These are phyloP conservation scores for Lasiodiplodia theobromae DNA, from an alignment of 2,329 filamentous ascomycete genomes.

Conservation along the genomic window DNA sequence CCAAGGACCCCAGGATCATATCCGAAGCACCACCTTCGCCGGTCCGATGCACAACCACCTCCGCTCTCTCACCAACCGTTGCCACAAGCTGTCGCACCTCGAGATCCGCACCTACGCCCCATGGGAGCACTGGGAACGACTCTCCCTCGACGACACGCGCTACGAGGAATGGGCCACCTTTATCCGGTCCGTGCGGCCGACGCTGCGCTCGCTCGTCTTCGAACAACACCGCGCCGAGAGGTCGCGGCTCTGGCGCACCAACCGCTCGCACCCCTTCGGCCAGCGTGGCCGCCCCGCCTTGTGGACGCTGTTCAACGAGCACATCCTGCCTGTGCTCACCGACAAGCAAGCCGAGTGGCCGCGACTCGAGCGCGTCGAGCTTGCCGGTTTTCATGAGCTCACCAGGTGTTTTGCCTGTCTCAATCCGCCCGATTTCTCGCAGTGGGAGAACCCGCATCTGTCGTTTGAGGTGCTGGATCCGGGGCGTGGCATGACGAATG, in stretches of 20 bases:
- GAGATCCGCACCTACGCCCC: constrained; percentile 18
- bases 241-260: constrained; percentile 8
- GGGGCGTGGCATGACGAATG: neutral
- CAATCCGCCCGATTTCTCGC: neutral
- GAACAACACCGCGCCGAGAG: constrained; percentile 16
- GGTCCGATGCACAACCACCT: constrained; percentile 12
- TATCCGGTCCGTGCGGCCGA: neutral
- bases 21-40: neutral
- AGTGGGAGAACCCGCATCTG: neutral
- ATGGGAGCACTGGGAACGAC: constrained; percentile 10
- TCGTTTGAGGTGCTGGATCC: constrained; percentile 14
- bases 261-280: constrained; percentile 18
- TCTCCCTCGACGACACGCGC: constrained; percentile 7
- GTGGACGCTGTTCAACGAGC: constrained; percentile 9
- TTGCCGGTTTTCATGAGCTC: constrained; percentile 4
- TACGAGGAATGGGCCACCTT: constrained; percentile 19
- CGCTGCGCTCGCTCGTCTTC: constrained; percentile 3
- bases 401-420: constrained; percentile 8
- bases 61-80: neutral
- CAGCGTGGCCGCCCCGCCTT: constrained; percentile 6
- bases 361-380: constrained; percentile 2
- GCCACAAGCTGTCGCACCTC: constrained; percentile 7
- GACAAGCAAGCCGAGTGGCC: neutral
- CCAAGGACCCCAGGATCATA: neutral
- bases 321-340: neutral